Evolutionary conservation across 2,329 filamentous ascomycete species (phyloP).

Genomic region (Aspergillus pseudotamarii): DNA sequence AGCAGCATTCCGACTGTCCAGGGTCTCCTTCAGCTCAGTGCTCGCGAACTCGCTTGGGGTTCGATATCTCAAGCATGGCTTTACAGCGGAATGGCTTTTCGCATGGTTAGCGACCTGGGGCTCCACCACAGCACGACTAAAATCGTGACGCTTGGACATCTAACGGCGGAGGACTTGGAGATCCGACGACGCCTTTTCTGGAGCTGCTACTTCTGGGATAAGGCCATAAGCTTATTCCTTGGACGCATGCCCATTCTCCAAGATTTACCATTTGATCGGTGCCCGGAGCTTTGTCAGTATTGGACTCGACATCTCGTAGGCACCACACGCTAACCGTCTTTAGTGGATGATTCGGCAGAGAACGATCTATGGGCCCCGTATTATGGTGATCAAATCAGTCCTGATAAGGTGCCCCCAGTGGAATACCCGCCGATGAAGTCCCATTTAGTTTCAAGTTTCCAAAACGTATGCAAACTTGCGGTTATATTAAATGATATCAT

Average conservation of each 20-base stretch:
- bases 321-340: constrained; percentile 21
- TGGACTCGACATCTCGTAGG: constrained; percentile 17
- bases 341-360: constrained; percentile 32
- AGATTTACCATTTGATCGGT: not conserved
- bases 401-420: constrained; percentile 14
- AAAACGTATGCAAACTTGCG: constrained; percentile 41
- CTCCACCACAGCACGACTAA: constrained; percentile 29
- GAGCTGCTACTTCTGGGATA: constrained; percentile 37
- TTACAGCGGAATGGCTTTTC: constrained; percentile 33
- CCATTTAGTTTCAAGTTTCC: constrained; percentile 33
- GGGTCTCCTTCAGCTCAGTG: constrained; percentile 32
- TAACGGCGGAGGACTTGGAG: constrained; percentile 33
- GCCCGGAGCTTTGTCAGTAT: not conserved
- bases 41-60: constrained; percentile 30
- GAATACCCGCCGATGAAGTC: constrained; percentile 22
- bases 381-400: constrained; percentile 25
- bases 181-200: constrained; percentile 34
- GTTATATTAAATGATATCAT: constrained; percentile 50
- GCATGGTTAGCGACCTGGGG: constrained; percentile 34
- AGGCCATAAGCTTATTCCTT: constrained; percentile 32
- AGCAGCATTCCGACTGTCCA: constrained; percentile 33
- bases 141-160: constrained; percentile 23
- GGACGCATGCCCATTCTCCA: constrained; percentile 28
- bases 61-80: constrained; percentile 31
- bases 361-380: constrained; percentile 31